These are phyloP conservation scores for Aspergillus felis DNA, from an alignment of 2,329 filamentous ascomycete genomes.

Conservation along the genomic window DNA sequence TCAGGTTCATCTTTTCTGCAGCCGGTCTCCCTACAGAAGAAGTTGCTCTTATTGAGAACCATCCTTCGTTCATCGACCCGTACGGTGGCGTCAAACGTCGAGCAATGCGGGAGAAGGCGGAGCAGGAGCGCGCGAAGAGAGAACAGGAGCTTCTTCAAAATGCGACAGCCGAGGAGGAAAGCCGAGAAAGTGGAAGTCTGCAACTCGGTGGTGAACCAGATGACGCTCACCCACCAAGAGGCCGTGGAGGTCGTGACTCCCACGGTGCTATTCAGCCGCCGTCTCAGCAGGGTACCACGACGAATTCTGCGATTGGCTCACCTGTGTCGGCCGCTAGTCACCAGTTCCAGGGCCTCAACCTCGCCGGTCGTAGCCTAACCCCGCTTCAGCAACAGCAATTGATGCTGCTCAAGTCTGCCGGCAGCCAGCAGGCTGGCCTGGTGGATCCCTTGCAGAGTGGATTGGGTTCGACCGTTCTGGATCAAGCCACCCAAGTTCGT, in stretches of 20 bases:
- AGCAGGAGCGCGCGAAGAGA: conserved; percentile 55
- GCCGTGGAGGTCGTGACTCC: conserved; percentile 53
- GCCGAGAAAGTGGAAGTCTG: conserved; percentile 77
- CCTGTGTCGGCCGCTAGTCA: conserved; percentile 38
- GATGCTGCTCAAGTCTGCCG: conserved; percentile 57
- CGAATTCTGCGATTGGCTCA: conserved; percentile 40
- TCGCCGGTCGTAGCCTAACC: conserved; percentile 69
- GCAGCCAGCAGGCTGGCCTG: conserved; percentile 59
- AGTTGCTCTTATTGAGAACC: conserved; percentile 51
- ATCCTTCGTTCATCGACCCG: conserved; percentile 77
- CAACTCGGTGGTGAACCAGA: conserved; percentile 92
- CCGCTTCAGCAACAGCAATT: conserved; percentile 75
- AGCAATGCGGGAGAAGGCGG: conserved; percentile 66
- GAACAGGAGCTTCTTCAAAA: conserved; percentile 54
- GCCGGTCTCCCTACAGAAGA: conserved; percentile 46
- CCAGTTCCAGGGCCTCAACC: conserved; percentile 53
- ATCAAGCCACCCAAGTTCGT: conserved; percentile 43
- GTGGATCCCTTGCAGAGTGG: conserved; percentile 37
- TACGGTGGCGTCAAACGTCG: conserved; percentile 78
- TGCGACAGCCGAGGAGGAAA: conserved; percentile 61
- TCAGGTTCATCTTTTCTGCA: conserved; percentile 53
- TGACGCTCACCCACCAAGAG: conserved; percentile 57
- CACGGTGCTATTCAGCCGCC: conserved; percentile 70
- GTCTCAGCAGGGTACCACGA: conserved; percentile 60
- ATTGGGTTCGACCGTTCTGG: conserved; percentile 30